Evolutionary conservation across 371 early-diverging fungal genomes (phyloP).

Genomic region (Conidiobolus incongruus): DNA sequence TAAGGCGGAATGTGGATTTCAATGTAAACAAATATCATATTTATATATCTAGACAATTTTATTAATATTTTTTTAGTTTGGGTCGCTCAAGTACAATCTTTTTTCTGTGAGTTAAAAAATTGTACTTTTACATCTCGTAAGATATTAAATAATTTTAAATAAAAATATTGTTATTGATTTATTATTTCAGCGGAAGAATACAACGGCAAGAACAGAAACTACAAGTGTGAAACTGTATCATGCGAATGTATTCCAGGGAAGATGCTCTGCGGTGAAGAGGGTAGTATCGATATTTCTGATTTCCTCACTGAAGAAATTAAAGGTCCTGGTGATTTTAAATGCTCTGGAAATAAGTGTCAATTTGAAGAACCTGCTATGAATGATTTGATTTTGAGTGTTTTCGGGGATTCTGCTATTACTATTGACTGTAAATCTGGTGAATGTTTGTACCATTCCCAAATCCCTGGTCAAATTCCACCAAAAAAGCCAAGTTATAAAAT

Average conservation of each 20-base stretch:
- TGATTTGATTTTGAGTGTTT: constrained; percentile 35
- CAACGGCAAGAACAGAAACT: constrained; percentile 22
- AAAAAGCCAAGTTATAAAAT: constrained; percentile 27
- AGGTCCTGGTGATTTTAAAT: constrained; percentile 50
- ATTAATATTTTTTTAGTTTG: no score
- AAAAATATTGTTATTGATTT: background rate
- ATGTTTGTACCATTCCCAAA: constrained; percentile 68
- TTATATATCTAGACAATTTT: no score
- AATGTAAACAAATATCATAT: background rate
- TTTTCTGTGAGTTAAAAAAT: no score
- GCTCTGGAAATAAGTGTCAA: constrained; percentile 25
- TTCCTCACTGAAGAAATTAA: constrained; percentile 40
- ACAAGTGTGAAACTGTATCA: constrained; percentile 33
- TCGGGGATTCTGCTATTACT: constrained; percentile 53
- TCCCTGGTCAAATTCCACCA: constrained; percentile 49
- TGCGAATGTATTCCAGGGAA: constrained; percentile 49
- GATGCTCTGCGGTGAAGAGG: constrained; percentile 56
- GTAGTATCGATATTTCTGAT: constrained; percentile 45
- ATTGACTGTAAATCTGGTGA: constrained; percentile 51
- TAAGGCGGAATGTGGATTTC: constrained; percentile 12
- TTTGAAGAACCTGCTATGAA: constrained; percentile 52
- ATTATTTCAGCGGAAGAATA: constrained; percentile 14
- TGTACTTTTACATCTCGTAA: no score
- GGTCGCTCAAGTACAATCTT: no score
- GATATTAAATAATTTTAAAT: no score